These are phyloP conservation scores for Neurospora terricola DNA, from an alignment of 495 filamentous ascomycete species.

Conservation along the genomic window DNA sequence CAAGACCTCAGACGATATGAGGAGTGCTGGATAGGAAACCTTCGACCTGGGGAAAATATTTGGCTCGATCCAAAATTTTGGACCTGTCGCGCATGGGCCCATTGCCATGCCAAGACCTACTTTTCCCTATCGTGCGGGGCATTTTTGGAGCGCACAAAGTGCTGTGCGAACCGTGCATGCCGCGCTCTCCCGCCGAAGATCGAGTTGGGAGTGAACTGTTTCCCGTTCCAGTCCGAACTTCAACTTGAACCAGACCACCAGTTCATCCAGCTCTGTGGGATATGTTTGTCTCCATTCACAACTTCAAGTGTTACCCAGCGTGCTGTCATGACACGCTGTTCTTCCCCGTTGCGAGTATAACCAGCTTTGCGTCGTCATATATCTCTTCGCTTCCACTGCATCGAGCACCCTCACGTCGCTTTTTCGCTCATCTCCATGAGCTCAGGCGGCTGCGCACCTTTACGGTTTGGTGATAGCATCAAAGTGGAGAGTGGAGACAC, in stretches of 20 bases:
- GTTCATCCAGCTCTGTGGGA: neutral
- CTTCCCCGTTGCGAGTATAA: neutral
- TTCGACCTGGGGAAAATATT: constrained; percentile 11
- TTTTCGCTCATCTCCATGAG: neutral
- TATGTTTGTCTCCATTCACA: neutral
- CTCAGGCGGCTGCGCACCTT: neutral
- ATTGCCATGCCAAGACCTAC: neutral
- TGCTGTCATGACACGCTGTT: neutral
- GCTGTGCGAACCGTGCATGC: neutral
- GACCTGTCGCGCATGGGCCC: constrained; percentile 1
- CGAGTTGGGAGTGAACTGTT: neutral
- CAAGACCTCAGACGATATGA: constrained; percentile 2
- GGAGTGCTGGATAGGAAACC: neutral
- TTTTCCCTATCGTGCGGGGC: neutral
- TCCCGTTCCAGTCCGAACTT: neutral
- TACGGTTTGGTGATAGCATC: neutral
- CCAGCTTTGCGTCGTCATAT: neutral
- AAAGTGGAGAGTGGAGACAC: neutral
- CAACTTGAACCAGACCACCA: neutral
- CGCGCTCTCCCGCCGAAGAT: neutral
- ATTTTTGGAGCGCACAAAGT: neutral
- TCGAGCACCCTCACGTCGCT: neutral
- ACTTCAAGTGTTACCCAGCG: neutral
- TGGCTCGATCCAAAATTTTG: constrained; percentile 12
- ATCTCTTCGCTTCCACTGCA: neutral